phyloP scores from a whole-genome alignment of 2,329 filamentous ascomycete genomes.

The Paecilomyces niveus region DNA sequence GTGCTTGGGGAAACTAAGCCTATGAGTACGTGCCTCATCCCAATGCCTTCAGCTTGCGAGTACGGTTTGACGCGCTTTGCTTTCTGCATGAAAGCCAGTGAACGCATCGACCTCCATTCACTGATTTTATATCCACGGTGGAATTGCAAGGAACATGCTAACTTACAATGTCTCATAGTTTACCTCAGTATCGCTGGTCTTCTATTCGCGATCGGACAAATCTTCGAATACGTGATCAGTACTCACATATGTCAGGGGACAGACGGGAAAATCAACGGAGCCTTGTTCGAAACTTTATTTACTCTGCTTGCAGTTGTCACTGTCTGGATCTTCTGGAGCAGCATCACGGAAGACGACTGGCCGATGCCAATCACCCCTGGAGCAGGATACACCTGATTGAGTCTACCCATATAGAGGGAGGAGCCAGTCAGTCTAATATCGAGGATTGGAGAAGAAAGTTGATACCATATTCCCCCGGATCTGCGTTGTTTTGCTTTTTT shows the following conservation, averaged over 20 bases:
- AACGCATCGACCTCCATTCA: background rate
- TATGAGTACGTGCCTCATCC: conserved; percentile 56
- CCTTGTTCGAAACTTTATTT: conserved; percentile 89
- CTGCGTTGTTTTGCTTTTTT: background rate
- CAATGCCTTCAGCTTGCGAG: background rate
- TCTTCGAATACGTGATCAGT: conserved; percentile 95
- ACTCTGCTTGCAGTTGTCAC: conserved; percentile 75
- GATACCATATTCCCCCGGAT: background rate
- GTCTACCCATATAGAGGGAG: background rate
- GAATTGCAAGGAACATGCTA: conserved; percentile 1
- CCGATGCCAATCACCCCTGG: conserved; percentile 46
- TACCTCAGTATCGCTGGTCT: conserved; percentile 69
- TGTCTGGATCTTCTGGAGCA: conserved; percentile 96
- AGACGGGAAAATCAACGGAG: conserved; percentile 79
- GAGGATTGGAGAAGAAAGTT: background rate
- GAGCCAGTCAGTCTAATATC: background rate
- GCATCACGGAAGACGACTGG: conserved; percentile 99
- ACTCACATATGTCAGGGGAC: conserved; percentile 82
- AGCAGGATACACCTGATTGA: conserved; percentile 22
- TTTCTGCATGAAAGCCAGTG: background rate
- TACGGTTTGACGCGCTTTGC: background rate
- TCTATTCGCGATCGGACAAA: conserved; percentile 83
- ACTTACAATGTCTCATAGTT: conserved; percentile 37
- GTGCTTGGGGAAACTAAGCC: conserved; percentile 83
- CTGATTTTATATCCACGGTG: background rate